Evolutionary conservation across 768 basidiomycete genomes (phyloP).

Genomic region (Termitomyces sp.): DNA sequence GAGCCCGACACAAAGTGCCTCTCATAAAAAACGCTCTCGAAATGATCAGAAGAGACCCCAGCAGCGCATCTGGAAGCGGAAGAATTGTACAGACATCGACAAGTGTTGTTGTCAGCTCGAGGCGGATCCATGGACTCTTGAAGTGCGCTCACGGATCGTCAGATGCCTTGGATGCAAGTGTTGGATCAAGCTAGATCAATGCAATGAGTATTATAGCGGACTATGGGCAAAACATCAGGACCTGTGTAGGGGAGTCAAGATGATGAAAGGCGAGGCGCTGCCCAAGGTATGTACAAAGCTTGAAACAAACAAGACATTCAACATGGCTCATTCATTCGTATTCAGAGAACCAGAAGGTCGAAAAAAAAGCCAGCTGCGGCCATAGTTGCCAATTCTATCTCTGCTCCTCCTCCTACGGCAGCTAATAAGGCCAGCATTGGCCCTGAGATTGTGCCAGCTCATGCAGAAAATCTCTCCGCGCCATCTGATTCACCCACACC

Average conservation of each 20-base stretch:
- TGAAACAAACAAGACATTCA: background rate
- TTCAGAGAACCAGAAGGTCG: conserved; percentile 2
- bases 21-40: background rate
- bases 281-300: background rate
- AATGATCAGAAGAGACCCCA: background rate
- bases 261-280: conserved; percentile 4
- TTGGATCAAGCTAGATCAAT: conserved; percentile 8
- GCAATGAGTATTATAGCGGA: conserved; percentile 4
- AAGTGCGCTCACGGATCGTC: conserved; percentile 3
- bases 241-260: conserved; percentile 4
- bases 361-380: background rate
- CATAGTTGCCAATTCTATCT: background rate
- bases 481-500: background rate
- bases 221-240: conserved; percentile 9
- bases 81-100: conserved; percentile 6
- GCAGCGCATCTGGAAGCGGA: conserved; percentile 3
- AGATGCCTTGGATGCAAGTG: conserved; percentile 2
- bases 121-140: conserved; percentile 3
- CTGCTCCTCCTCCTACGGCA: background rate
- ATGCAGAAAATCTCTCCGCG: background rate
- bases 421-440: background rate
- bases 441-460: background rate
- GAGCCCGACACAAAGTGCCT: no score
- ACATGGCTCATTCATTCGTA: background rate
- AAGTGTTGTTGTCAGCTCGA: conserved; percentile 4